These are phyloP conservation scores for Bipolaris zeicola DNA, from an alignment of 2,329 filamentous ascomycete species.

Conservation along the genomic window DNA sequence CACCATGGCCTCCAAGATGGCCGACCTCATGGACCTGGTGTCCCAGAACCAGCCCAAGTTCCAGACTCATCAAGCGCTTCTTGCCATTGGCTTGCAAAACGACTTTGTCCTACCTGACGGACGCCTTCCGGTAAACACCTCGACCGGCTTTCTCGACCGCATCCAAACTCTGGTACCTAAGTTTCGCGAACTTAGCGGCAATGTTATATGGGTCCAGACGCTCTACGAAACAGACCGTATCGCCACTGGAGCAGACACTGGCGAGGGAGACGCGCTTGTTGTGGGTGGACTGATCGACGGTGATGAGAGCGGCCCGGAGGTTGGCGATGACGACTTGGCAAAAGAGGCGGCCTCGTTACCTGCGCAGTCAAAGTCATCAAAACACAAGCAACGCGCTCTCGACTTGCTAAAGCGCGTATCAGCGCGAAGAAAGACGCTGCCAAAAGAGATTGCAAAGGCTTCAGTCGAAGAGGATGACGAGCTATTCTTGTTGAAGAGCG, in stretches of 20 bases:
- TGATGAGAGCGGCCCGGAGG: constrained; percentile 42
- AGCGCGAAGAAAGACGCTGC: constrained; percentile 34
- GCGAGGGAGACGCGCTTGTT: constrained; percentile 54
- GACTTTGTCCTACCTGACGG: constrained; percentile 78
- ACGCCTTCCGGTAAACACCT: constrained; percentile 68
- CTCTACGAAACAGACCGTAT: constrained; percentile 69
- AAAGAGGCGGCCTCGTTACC: constrained; percentile 31
- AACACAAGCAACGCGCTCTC: constrained; percentile 44
- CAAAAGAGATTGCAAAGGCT: constrained; percentile 35
- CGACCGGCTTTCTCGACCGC: constrained; percentile 69
- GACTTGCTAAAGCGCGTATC: constrained; percentile 47
- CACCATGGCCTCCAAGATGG: constrained; percentile 39
- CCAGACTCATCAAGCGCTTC: constrained; percentile 69
- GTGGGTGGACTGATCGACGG: constrained; percentile 47
- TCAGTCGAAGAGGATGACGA: constrained; percentile 52
- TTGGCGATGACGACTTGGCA: constrained; percentile 39
- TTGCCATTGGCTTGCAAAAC: constrained; percentile 87
- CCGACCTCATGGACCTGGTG: constrained; percentile 52
- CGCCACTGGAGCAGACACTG: constrained; percentile 56
- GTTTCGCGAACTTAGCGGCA: constrained; percentile 71
- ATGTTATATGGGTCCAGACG: constrained; percentile 85
- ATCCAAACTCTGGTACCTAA: constrained; percentile 69
- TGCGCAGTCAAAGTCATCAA: constrained; percentile 42
- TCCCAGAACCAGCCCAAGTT: constrained; percentile 57
- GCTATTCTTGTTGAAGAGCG: constrained; percentile 51